Base-by-base conservation (phyloP, 2,329 filamentous ascomycete species). In the Colletotrichum theobromicola region DNA sequence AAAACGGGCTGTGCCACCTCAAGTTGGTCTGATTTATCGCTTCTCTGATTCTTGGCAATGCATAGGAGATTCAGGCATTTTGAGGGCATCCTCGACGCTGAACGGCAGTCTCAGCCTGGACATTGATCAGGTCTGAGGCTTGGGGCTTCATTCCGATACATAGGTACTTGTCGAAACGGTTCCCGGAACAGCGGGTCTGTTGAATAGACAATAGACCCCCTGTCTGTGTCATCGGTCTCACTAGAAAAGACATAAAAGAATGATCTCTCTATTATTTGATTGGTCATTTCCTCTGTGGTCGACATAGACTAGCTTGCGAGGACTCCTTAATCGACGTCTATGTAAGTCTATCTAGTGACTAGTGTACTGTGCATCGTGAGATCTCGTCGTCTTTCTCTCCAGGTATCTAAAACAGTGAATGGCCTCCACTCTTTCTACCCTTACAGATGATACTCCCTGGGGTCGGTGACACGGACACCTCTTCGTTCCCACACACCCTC, bases 361-460 rank as follows among this genome's bases (percentile, higher is more conserved):
- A 12, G 42, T 21, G n/a, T 21, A 13, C 13, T 13, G 0, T 21
- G 42, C 42, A 21, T 13, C 5, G 42, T 1, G 0, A 21, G 0
- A 13, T 21, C 18, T 50, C 42, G 42, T 0, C 42, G n/a, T 46
- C 42, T 50, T 21, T 12, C 10, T 50, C 10, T 50, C 3, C 0
- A 13, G n/a, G n/a, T 50, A 50, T n/a, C 24, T 7, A 13, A 3
- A 7, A 50, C n/a, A 50, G 42, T 21, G n/a, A 21, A 6, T 21
- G 42, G n/a, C 10, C n/a, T 50, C 42, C 5, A 50, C 12, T 21
- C n/a, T 24, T 21, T 50, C 12, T 34, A 30, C 5, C 15, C 1
- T 55, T 63, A 72, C 70, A 72, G 28, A 15, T 72, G 65, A 21
- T 69, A 72, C 4, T 72, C 70, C 30, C 30, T 72, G 3, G 70